Percentiles rank a stretch among this genome's conserved stretches.
phyloP scores from a whole-genome alignment of 2,329 filamentous ascomycete genomes.

The Nothomitra cinnamomea region DNA sequence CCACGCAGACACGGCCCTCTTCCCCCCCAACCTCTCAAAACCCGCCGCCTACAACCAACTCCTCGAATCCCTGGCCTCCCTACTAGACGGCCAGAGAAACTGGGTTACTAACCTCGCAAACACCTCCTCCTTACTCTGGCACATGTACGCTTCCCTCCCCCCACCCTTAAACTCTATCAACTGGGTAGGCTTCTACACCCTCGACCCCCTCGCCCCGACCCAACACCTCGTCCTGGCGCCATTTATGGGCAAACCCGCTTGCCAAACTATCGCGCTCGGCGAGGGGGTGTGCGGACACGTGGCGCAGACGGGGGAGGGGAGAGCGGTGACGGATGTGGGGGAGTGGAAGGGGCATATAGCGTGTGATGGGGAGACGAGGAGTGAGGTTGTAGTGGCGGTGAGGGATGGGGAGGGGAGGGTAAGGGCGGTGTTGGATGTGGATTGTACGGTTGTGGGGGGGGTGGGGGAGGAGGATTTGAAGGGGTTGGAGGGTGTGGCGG shows the following conservation, averaged over 20 bases:
- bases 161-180: constrained; percentile 27
- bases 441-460: constrained; percentile 25
- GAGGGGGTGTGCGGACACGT: constrained; percentile 28
- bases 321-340: constrained; percentile 27
- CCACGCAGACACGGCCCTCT: constrained; percentile 31
- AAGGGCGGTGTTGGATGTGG: constrained; percentile 31
- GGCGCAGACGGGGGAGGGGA: constrained; percentile 13
- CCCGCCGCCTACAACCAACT: constrained; percentile 26
- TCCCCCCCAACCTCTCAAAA: constrained; percentile 22
- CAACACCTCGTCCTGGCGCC: constrained; percentile 26
- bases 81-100: constrained; percentile 27
- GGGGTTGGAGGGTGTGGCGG: constrained; percentile 25
- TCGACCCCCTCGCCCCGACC: constrained; percentile 5
- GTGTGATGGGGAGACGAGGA: constrained; percentile 29
- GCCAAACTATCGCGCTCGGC: constrained; percentile 28
- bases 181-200: constrained; percentile 16
- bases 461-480: constrained; percentile 16
- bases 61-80: constrained; percentile 21
- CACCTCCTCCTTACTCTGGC: constrained; percentile 30
- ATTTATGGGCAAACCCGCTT: constrained; percentile 31
- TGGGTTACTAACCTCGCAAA: constrained; percentile 34
- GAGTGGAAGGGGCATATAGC: constrained; percentile 31
- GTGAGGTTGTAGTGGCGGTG: constrained; percentile 33
- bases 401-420: constrained; percentile 22
- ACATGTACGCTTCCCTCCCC: constrained; percentile 27